Conservation (phyloP, 2,329 filamentous ascomycete genomes). For the Mollisia scopiformis region DNA sequence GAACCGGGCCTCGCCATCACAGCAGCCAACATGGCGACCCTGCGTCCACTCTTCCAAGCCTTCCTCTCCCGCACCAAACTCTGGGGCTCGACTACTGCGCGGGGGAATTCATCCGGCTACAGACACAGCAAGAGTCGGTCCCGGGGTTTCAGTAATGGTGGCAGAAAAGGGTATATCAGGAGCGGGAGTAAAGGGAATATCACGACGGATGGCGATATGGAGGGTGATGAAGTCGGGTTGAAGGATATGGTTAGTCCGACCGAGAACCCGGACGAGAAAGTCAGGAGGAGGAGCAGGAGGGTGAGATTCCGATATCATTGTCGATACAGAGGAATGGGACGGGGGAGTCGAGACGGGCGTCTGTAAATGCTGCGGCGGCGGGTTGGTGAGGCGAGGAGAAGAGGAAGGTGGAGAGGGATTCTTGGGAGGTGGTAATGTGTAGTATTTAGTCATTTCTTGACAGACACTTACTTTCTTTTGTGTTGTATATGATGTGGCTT, state of each 20-base stretch:
- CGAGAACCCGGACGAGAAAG: background rate
- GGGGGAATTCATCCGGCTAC: background rate
- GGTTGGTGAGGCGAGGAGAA: background rate
- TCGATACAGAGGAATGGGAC: background rate
- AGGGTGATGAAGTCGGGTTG: background rate
- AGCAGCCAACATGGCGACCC: slow-evolving; percentile 26
- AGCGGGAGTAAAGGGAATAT: background rate
- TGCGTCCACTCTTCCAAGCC: slow-evolving; percentile 26
- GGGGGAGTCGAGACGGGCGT: background rate
- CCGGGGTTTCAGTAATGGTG: background rate
- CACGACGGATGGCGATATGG: background rate
- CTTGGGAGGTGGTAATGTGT: background rate
- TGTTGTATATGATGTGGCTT: background rate
- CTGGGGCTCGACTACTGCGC: background rate
- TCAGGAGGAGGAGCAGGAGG: background rate
- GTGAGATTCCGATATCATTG: background rate
- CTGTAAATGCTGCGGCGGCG: no score
- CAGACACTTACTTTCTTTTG: background rate
- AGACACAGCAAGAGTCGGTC: background rate
- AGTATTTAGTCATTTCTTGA: background rate
- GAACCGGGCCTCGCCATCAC: slow-evolving; percentile 30
- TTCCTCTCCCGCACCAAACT: slow-evolving; percentile 11
- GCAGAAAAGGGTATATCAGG: background rate
- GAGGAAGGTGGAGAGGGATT: background rate
- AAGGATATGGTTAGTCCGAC: background rate